phyloP scores from a whole-genome alignment of 768 basidiomycete genomes.

The Russula earlei region DNA sequence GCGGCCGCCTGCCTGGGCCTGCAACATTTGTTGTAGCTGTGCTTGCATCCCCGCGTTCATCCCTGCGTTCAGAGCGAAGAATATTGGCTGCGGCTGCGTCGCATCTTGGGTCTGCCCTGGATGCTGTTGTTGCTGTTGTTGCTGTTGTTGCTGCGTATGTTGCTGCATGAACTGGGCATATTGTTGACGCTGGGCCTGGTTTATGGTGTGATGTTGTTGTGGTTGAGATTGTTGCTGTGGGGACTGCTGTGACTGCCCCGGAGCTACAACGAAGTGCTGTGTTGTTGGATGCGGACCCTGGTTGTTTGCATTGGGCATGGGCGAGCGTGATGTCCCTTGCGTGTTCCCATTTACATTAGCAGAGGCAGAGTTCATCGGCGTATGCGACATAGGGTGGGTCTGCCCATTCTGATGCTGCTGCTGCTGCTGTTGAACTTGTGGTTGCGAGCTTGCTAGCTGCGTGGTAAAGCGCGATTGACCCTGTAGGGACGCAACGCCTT shows the following conservation, averaged over 20 bases:
- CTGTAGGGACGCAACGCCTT: not conserved
- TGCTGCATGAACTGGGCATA: not conserved
- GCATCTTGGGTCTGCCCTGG: slow-evolving; percentile 21
- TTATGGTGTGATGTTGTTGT: not conserved
- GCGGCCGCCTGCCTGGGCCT: slow-evolving; percentile 17
- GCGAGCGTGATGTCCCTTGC: slow-evolving; percentile 14
- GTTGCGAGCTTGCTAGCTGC: not conserved
- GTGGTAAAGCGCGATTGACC: slow-evolving; percentile 10
- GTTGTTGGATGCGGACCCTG: slow-evolving; percentile 19
- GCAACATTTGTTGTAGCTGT: slow-evolving; percentile 14
- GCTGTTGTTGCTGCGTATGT: slow-evolving; percentile 22
- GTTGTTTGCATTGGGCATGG: slow-evolving; percentile 11
- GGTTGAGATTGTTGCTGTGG: slow-evolving; percentile 15
- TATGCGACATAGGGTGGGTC: slow-evolving; percentile 18
- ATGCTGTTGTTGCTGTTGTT: slow-evolving; percentile 16
- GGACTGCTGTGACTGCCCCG: slow-evolving; percentile 7
- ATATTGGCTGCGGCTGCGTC: slow-evolving; percentile 21
- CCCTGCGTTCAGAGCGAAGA: no score
- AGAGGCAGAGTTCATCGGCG: slow-evolving; percentile 11
- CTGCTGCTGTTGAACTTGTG: slow-evolving; percentile 22
- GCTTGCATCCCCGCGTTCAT: slow-evolving; percentile 17
- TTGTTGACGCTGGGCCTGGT: no score
- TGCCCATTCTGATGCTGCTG: slow-evolving; percentile 21
- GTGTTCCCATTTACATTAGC: slow-evolving; percentile 4
- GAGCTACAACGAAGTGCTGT: not conserved